Conservation (phyloP, 2,329 filamentous ascomycete genomes). For the Stachybotrys elegans region DNA sequence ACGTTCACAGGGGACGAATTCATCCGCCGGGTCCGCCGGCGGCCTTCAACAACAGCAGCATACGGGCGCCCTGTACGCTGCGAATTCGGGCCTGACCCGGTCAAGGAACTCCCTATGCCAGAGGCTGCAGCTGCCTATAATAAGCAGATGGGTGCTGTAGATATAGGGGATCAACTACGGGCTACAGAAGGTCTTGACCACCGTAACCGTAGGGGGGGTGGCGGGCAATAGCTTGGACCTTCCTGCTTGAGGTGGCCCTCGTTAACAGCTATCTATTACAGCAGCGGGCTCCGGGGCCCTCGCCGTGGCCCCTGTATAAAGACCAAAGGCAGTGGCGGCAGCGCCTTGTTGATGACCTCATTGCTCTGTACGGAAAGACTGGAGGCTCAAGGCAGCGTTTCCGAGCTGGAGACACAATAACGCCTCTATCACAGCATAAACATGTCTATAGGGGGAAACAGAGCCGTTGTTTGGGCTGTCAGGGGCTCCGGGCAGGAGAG, state of each 20-base stretch:
- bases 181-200: slow-evolving; percentile 1
- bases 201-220: no score
- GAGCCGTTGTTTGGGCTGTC: slow-evolving; percentile 3
- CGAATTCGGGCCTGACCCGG: slow-evolving; percentile 9
- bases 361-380: not conserved
- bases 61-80: slow-evolving; percentile 2
- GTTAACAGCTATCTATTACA: slow-evolving; percentile 8
- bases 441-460: slow-evolving; percentile 7
- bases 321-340: slow-evolving; percentile 3
- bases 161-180: slow-evolving; percentile 8
- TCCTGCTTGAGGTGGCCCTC: slow-evolving; percentile 8
- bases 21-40: not conserved
- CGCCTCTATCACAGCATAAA: slow-evolving; percentile 7
- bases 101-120: no score
- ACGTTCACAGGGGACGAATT: slow-evolving; percentile 1
- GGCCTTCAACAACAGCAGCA: slow-evolving; percentile 3
- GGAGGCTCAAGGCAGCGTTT: not conserved
- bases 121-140: slow-evolving; percentile 6
- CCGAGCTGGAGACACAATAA: slow-evolving; percentile 5
- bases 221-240: slow-evolving; percentile 11
- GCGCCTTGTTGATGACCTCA: slow-evolving; percentile 4
- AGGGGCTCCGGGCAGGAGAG: slow-evolving; percentile 3
- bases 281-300: not conserved
- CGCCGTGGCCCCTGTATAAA: slow-evolving; percentile 1
- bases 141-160: slow-evolving; percentile 8